Conservation (phyloP, 179 eudicot species). For the Spergularia azorica region DNA sequence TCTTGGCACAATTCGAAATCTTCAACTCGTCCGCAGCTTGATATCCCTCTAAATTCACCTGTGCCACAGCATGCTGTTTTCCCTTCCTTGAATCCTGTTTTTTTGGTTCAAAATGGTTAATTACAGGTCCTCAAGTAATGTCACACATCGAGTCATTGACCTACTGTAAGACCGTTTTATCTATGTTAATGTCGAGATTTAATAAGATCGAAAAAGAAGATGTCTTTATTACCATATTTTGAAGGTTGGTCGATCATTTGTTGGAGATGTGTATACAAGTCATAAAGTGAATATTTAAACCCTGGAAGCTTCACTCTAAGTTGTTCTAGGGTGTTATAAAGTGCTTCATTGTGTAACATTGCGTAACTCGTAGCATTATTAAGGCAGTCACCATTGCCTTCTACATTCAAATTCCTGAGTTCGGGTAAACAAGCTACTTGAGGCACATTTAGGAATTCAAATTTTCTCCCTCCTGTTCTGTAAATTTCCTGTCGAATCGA, state of each 20-base stretch:
- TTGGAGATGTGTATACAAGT: conserved; percentile 34
- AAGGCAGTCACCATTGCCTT: conserved; percentile 13
- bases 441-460: conserved; percentile 27
- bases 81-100: conserved; percentile 45
- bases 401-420: conserved; percentile 8
- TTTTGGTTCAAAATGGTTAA: no score
- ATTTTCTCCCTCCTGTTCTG: conserved; percentile 27
- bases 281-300: conserved; percentile 54
- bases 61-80: conserved; percentile 54
- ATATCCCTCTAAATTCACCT: conserved; percentile 37
- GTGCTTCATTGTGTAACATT: conserved; percentile 43
- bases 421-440: conserved; percentile 23
- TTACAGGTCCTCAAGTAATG: no score
- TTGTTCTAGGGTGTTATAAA: conserved; percentile 16
- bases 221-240: conserved; percentile 8
- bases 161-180: neutral
- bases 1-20: conserved; percentile 41
- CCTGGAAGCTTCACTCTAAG: conserved; percentile 37
- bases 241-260: conserved; percentile 20
- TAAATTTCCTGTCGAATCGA: conserved; percentile 23
- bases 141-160: no score
- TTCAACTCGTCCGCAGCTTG: conserved; percentile 47
- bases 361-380: conserved; percentile 25
- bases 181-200: neutral
- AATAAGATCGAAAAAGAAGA: neutral